phyloP scores from a whole-genome alignment of 2,329 filamentous ascomycete species.

The Stachybotrys chlorohalonatus region DNA sequence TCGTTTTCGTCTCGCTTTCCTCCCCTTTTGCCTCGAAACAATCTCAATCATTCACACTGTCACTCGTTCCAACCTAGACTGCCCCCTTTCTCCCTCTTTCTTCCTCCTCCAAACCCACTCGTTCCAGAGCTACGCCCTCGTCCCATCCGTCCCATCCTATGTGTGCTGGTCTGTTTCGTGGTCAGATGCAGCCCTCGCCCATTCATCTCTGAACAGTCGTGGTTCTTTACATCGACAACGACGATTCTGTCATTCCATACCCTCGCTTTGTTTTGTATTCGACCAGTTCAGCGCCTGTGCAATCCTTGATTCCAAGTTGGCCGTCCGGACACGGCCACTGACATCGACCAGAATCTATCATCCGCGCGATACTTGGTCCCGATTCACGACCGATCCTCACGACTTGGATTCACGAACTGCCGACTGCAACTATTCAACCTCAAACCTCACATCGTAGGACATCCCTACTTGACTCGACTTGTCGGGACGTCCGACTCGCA shows the following conservation, averaged over 20 bases:
- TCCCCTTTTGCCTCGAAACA: slow-evolving; percentile 1
- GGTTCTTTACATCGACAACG: neutral
- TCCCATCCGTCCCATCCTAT: neutral
- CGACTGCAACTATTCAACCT: neutral
- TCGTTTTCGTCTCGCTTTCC: slow-evolving; percentile 1
- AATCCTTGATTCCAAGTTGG: neutral
- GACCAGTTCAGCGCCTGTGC: neutral
- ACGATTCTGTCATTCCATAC: neutral
- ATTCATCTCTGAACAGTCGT: neutral
- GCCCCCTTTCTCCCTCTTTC: neutral
- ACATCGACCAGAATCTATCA: neutral
- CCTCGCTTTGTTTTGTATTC: neutral
- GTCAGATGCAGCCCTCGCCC: slow-evolving; percentile 1
- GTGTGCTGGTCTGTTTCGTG: neutral
- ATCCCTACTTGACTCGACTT: too few relatives aligned
- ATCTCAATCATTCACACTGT: neutral
- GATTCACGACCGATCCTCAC: neutral
- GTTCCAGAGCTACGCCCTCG: neutral
- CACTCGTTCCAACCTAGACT: neutral
- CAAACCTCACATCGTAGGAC: too few relatives aligned
- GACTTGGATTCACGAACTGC: neutral
- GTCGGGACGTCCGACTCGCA: too few relatives aligned
- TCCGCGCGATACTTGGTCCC: neutral
- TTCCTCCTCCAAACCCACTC: neutral
- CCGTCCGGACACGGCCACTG: neutral